These are phyloP conservation scores for Paxillus rubicundulus DNA, from an alignment of 768 basidiomycete genomes.

Conservation along the genomic window DNA sequence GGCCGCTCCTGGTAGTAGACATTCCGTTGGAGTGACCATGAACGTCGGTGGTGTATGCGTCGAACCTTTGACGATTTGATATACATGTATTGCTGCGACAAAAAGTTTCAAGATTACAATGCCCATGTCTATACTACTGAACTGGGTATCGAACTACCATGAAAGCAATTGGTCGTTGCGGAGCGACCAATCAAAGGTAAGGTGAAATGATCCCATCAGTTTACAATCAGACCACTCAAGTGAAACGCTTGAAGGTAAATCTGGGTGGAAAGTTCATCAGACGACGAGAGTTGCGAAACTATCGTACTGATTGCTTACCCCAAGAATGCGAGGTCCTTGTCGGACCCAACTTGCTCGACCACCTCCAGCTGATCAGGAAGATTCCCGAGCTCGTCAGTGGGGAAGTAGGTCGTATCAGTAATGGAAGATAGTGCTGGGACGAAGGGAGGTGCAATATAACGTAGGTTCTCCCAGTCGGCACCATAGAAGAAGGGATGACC, in stretches of 20 bases:
- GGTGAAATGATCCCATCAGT: not conserved
- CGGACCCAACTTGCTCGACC: conserved; percentile 60
- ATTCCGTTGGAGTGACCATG: too few species aligned
- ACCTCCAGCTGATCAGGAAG: conserved; percentile 57
- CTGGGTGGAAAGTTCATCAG: conserved; percentile 35
- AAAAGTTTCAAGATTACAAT: conserved; percentile 26
- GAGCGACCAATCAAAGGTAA: not conserved
- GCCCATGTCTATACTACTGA: conserved; percentile 27
- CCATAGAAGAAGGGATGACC: conserved; percentile 92
- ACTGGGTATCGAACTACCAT: conserved; percentile 22
- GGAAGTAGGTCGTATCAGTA: conserved; percentile 96
- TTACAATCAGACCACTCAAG: conserved; percentile 15
- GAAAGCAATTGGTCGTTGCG: not conserved
- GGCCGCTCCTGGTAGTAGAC: too few species aligned
- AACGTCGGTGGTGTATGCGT: not conserved
- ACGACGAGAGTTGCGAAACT: not conserved
- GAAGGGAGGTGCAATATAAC: conserved; percentile 94
- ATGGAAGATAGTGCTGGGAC: conserved; percentile 90
- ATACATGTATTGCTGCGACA: conserved; percentile 17
- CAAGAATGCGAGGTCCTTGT: conserved; percentile 67
- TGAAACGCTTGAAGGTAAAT: conserved; percentile 83
- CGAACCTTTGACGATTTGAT: conserved; percentile 1
- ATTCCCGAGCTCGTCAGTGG: conserved; percentile 85
- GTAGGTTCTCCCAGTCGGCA: conserved; percentile 89
- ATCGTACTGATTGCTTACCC: conserved; percentile 41